Evolutionary conservation across 225 moss, liverwort and hornwort genomes (phyloP).

Genomic region (Ulota crispa): DNA sequence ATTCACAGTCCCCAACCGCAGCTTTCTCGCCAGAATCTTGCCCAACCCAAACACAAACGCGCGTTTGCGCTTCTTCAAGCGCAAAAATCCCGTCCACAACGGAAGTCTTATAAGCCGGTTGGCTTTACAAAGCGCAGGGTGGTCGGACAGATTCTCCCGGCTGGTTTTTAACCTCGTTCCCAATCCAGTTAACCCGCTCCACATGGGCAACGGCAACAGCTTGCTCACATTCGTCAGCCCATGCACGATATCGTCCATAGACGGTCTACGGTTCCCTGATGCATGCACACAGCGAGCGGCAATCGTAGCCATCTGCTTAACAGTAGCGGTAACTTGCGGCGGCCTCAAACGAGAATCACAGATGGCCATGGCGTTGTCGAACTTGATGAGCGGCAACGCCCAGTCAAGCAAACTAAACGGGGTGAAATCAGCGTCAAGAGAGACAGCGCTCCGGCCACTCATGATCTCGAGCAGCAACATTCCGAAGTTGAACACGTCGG

Average conservation of each 20-base stretch:
- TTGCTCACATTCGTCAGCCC: conserved; percentile 56
- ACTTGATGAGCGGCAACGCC: conserved; percentile 78
- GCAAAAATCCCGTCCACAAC: conserved; percentile 49
- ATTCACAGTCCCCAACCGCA: conserved; percentile 1
- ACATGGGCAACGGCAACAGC: conserved; percentile 49
- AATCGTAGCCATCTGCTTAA: conserved; percentile 64
- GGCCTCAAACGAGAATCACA: conserved; percentile 58
- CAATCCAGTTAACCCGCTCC: conserved; percentile 27
- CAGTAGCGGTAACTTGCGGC: conserved; percentile 43
- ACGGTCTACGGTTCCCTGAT: conserved; percentile 47
- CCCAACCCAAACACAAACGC: conserved; percentile 43
- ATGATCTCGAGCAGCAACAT: conserved; percentile 81
- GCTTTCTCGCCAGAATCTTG: conserved; percentile 29
- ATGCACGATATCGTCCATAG: conserved; percentile 78
- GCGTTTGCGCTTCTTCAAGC: conserved; percentile 40
- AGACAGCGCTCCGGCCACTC: conserved; percentile 73
- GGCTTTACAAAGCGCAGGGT: conserved; percentile 34
- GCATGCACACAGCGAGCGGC: conserved; percentile 65
- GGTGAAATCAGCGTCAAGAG: conserved; percentile 54
- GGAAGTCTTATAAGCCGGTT: conserved; percentile 42
- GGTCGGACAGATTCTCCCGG: conserved; percentile 18
- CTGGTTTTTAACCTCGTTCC: conserved; percentile 13
- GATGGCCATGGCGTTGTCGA: conserved; percentile 63
- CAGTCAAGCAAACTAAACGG: conserved; percentile 77
- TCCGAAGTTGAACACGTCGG: conserved; percentile 86